Evolutionary conservation across 345 rosid species (phyloP).

Genomic region (Aquilaria malaccensis): DNA sequence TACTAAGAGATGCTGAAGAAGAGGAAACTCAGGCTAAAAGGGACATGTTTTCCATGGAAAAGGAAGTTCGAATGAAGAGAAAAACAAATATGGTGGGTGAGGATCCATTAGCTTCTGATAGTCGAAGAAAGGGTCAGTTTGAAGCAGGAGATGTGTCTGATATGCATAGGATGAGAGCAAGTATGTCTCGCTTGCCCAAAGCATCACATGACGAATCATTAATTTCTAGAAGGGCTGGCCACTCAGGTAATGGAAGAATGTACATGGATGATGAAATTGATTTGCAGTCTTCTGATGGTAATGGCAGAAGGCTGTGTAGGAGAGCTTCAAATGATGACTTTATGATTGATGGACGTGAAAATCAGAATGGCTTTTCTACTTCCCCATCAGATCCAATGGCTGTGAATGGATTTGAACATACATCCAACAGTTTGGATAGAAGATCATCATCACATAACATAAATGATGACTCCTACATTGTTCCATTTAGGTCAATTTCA

Average conservation of each 20-base stretch:
- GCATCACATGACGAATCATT: slow-evolving; percentile 50
- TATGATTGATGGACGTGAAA: slow-evolving; percentile 33
- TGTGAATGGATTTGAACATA: slow-evolving; percentile 42
- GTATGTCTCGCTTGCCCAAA: slow-evolving; percentile 30
- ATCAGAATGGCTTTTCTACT: slow-evolving; percentile 24
- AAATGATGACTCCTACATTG: slow-evolving; percentile 79
- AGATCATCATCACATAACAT: slow-evolving; percentile 45
- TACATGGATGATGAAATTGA: slow-evolving; percentile 35
- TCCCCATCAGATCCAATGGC: slow-evolving; percentile 42
- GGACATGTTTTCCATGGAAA: slow-evolving; percentile 55
- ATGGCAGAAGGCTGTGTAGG: slow-evolving; percentile 40
- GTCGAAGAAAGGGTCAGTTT: slow-evolving; percentile 32
- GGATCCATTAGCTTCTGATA: slow-evolving; percentile 54
- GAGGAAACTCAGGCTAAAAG: slow-evolving; percentile 40
- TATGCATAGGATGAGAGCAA: slow-evolving; percentile 43
- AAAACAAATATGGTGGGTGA: slow-evolving; percentile 32
- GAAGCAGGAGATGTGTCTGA: slow-evolving; percentile 37
- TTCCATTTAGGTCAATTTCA: slow-evolving; percentile 40
- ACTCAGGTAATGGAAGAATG: slow-evolving; percentile 26
- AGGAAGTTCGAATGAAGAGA: slow-evolving; percentile 43
- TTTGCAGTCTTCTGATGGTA: slow-evolving; percentile 34
- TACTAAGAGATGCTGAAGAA: slow-evolving; percentile 75
- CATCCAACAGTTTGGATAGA: slow-evolving; percentile 30
- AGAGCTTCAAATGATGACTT: slow-evolving; percentile 45
- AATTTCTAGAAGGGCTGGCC: slow-evolving; percentile 31